Evolutionary conservation across 2,329 filamentous ascomycete genomes (phyloP), one percentile per base, ranked within the genome.

Genomic region (Penicillium decumbens): DNA sequence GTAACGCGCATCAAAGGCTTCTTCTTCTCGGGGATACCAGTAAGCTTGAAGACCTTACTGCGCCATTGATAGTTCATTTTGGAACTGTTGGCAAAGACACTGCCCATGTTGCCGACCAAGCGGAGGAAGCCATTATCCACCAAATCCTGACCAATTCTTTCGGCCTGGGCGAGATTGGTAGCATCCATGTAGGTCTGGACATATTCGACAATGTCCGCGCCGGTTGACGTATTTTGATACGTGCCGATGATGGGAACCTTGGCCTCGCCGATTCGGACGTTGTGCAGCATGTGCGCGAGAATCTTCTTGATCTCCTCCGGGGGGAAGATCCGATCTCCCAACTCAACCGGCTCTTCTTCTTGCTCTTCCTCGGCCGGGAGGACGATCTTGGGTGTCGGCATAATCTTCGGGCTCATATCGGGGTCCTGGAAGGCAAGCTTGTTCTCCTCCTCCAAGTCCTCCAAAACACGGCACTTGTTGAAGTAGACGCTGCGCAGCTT

Each of bases 41-140:
- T 85, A 49, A 93, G 70, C 65, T 95, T 85, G 74, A 97, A 98
- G 4, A 88, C 86, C 74, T 89, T 95, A 6, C 91, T 83, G 47
- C 89, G 86, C 93, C 93, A 98, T 70, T 98, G 93, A 70, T 98
- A 98, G 68, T 88, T 92, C 83, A 97, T 87, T 72, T 87, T 89
- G 57, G 91, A 95, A 77, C 91, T 97, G 74, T 98, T 98, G 61
- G 92, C 91, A 67, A 98, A 98, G 1, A 87, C 89, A 72, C 82
- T 97, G 53, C 93, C 93, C 46, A 98, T 91, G 63, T 93, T 96
- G 57, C 93, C 93, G 54, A 98, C 83, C 45, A 98, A 77, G 44
- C 93, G 84, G 64, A 98, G 76, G 66, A 96, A 92, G 32, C 93
- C 92, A 65, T 88, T 83, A 25, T 82, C 76, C 45, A 96, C 85